Conservation (phyloP, 768 basidiomycete species). For the Boletus bicolor region DNA sequence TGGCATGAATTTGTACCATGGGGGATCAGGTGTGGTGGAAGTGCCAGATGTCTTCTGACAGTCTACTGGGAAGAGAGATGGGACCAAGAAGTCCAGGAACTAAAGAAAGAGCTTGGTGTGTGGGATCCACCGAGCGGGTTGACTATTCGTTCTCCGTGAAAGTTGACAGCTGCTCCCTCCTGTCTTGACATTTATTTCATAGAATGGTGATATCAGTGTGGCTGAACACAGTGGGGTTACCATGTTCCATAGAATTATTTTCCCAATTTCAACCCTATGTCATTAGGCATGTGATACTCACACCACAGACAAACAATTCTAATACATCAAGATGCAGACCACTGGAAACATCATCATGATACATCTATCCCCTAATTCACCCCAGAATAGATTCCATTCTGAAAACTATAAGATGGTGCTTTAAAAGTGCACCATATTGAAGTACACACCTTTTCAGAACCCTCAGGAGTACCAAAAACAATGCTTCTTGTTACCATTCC, state of each 20-base stretch:
- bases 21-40: conserved; percentile 83
- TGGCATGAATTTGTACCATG: conserved; percentile 87
- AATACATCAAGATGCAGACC: not conserved
- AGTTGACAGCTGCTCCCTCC: not conserved
- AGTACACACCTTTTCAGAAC: not conserved
- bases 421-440: not conserved
- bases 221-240: not conserved
- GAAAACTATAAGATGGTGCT: not conserved
- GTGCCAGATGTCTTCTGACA: conserved; percentile 72
- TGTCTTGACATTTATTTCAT: not conserved
- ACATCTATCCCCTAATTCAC: not conserved
- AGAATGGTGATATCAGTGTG: not conserved
- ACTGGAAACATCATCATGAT: not conserved
- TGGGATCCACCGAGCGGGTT: conserved; percentile 65
- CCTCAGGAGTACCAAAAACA: conserved; percentile 3
- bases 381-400: conserved; percentile 1
- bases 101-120: conserved; percentile 83
- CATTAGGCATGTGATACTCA: not conserved
- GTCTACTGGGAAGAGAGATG: conserved; percentile 97
- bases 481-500: not conserved
- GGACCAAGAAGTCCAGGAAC: conserved; percentile 76
- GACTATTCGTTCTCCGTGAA: conserved; percentile 13
- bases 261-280: not conserved
- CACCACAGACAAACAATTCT: not conserved
- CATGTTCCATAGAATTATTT: not conserved